Percentiles rank a stretch among this genome's conserved stretches.
Conservation (phyloP, 768 basidiomycete genomes). For the Auricularia auricula-judae region DNA sequence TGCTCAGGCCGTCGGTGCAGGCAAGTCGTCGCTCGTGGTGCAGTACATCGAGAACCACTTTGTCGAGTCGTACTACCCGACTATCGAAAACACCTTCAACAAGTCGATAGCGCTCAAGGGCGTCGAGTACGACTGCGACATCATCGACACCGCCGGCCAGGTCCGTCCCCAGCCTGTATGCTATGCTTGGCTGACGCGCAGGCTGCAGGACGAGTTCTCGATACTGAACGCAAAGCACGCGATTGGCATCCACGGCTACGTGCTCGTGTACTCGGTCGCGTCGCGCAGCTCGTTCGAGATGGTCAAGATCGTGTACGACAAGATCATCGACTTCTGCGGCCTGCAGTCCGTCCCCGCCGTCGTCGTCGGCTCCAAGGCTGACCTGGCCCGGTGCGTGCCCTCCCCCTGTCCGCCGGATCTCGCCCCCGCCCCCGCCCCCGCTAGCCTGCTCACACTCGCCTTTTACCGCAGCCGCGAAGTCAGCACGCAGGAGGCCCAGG, state of each 20-base stretch:
- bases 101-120: constrained; percentile 85
- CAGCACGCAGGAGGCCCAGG: constrained; percentile 57
- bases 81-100: constrained; percentile 79
- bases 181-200: constrained; percentile 17
- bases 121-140: constrained; percentile 88
- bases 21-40: constrained; percentile 87
- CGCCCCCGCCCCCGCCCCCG: constrained; percentile 1
- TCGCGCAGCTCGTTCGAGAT: constrained; percentile 88
- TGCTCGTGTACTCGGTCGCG: constrained; percentile 92
- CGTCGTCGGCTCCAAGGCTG: constrained; percentile 86
- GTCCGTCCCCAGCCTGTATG: constrained; percentile 1
- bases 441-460: constrained; percentile 8
- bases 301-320: constrained; percentile 87
- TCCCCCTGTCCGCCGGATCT: constrained; percentile 1
- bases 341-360: constrained; percentile 81
- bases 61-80: constrained; percentile 88
- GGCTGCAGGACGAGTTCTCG: constrained; percentile 73
- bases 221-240: constrained; percentile 90
- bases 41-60: constrained; percentile 92
- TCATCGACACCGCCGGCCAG: constrained; percentile 96
- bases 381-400: constrained; percentile 58
- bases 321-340: constrained; percentile 83
- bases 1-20: constrained; percentile 30
- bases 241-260: constrained; percentile 88
- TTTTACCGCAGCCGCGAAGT: constrained; percentile 45